phyloP scores from a whole-genome alignment of 148 eudicot genomes.

The Camellia sinensis region DNA sequence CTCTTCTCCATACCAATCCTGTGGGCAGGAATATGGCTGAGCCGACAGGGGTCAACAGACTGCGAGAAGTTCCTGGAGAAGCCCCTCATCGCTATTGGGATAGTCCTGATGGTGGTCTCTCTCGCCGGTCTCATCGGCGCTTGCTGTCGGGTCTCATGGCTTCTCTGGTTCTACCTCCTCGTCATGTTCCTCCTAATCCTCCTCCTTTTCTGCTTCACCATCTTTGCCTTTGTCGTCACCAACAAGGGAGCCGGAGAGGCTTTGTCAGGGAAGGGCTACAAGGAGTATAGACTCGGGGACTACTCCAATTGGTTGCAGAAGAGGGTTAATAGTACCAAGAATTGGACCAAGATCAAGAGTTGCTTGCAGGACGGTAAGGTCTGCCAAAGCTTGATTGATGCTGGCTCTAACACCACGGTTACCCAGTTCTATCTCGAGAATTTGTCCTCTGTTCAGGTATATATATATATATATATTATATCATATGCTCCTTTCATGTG shows the following conservation, averaged over 20 bases:
- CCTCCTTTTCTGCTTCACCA: constrained; percentile 52
- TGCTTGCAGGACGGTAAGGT: constrained; percentile 72
- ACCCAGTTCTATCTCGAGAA: constrained; percentile 36
- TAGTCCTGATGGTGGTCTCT: constrained; percentile 55
- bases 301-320: constrained; percentile 84
- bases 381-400: constrained; percentile 48
- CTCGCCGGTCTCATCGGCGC: constrained; percentile 71
- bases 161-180: constrained; percentile 67
- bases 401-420: constrained; percentile 25
- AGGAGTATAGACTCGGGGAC: constrained; percentile 76
- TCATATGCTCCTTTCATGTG: background rate
- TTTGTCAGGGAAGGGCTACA: constrained; percentile 53
- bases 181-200: constrained; percentile 79
- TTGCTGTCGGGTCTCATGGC: constrained; percentile 64
- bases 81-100: constrained; percentile 57
- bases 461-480: background rate
- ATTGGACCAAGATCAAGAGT: constrained; percentile 63
- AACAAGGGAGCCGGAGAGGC: constrained; percentile 74
- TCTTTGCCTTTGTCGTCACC: constrained; percentile 79
- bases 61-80: constrained; percentile 64
- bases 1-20: constrained; percentile 70
- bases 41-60: constrained; percentile 52
- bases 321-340: constrained; percentile 46
- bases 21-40: constrained; percentile 68
- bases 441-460: constrained; percentile 72